phyloP scores from a whole-genome alignment of 1,284 basidiomycete species.

The Rhodotorula sp. region DNA sequence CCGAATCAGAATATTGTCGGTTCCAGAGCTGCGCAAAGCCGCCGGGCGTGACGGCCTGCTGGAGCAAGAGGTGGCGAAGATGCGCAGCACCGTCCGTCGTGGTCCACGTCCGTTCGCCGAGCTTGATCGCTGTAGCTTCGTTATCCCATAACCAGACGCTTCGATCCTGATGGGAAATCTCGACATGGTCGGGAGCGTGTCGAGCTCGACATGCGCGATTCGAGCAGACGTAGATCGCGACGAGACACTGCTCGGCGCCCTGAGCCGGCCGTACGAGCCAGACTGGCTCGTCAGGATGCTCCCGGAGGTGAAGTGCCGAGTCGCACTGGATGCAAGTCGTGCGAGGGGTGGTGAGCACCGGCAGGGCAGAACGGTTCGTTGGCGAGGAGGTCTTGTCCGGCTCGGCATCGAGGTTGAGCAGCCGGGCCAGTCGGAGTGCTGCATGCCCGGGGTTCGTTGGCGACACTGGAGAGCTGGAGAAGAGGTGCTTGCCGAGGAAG shows the following conservation, averaged over 20 bases:
- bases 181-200: slow-evolving; percentile 28
- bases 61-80: neutral
- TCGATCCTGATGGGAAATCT: neutral
- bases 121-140: slow-evolving; percentile 1
- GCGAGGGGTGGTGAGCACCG: slow-evolving; percentile 18
- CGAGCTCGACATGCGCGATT: slow-evolving; percentile 7
- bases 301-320: slow-evolving; percentile 10
- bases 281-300: neutral
- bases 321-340: slow-evolving; percentile 15
- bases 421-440: slow-evolving; percentile 6
- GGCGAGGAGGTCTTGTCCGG: neutral
- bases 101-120: slow-evolving; percentile 18
- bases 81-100: neutral
- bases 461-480: neutral
- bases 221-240: slow-evolving; percentile 17
- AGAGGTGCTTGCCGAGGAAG: slow-evolving; percentile 12
- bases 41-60: slow-evolving; percentile 10
- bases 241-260: slow-evolving; percentile 1
- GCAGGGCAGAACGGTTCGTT: neutral
- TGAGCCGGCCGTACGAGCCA: slow-evolving; percentile 7
- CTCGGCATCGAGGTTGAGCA: slow-evolving; percentile 4
- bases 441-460: neutral
- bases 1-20: neutral
- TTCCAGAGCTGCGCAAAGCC: slow-evolving; percentile 17
- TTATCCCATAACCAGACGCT: slow-evolving; percentile 23